Evolutionary conservation across 179 eudicot genomes (phyloP).

Genomic region (Beta macrorhiza): DNA sequence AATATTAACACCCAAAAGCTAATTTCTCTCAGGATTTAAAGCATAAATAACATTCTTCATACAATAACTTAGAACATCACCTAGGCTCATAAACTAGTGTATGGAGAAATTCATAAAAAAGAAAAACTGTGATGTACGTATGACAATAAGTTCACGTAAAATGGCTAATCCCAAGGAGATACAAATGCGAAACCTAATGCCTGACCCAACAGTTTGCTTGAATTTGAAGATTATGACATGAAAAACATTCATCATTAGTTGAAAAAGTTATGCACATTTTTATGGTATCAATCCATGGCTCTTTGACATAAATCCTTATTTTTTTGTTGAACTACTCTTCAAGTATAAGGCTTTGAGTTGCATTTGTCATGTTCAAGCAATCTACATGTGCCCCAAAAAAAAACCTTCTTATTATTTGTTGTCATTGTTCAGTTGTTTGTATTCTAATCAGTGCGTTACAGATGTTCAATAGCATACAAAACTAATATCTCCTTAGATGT

Average conservation of each 20-base stretch:
- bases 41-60: no score
- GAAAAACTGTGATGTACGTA: background rate
- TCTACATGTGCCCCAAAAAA: constrained; percentile 19
- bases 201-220: constrained; percentile 16
- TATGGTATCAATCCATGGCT: background rate
- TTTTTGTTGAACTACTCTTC: constrained; percentile 31
- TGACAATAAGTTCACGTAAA: background rate
- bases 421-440: constrained; percentile 11
- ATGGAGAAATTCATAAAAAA: no score
- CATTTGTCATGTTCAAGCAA: constrained; percentile 22
- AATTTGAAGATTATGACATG: constrained; percentile 25
- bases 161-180: constrained; percentile 10
- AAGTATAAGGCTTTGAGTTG: constrained; percentile 28
- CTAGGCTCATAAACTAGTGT: no score
- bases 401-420: background rate
- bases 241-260: constrained; percentile 38
- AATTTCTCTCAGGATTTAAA: no score
- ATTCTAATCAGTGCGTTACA: background rate
- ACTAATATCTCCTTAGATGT: background rate
- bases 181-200: background rate
- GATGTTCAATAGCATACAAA: background rate
- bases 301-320: background rate
- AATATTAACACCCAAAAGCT: no score
- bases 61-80: no score
- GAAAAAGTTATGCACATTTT: constrained; percentile 15